A percentile compares a stretch with the other conserved stretches of the same genome.
phyloP scores from a whole-genome alignment of 345 rosid species.

The Salix purpurea region DNA sequence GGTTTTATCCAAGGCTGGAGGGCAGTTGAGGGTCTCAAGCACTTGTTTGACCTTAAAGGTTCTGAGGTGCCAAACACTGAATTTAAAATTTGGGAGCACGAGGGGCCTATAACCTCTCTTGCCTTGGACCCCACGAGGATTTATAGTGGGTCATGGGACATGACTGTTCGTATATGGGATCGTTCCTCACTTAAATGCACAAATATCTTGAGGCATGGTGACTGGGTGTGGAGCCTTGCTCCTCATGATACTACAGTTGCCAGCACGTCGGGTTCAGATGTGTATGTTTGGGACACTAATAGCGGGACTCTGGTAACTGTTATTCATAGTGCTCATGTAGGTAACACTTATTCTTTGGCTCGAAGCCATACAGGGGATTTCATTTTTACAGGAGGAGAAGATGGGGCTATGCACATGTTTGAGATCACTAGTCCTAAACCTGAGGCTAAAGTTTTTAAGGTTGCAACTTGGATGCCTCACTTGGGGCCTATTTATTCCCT shows the following conservation, averaged over 20 bases:
- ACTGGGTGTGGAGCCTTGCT: constrained; percentile 85
- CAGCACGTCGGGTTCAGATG: constrained; percentile 72
- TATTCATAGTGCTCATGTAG: constrained; percentile 57
- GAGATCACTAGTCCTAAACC: constrained; percentile 38
- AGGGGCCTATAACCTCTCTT: constrained; percentile 78
- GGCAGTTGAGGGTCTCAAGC: constrained; percentile 52
- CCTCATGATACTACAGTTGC: constrained; percentile 67
- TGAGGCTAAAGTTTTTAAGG: constrained; percentile 27
- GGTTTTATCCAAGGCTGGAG: constrained; percentile 91
- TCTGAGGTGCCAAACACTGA: constrained; percentile 41
- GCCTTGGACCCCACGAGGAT: constrained; percentile 62
- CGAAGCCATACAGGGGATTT: constrained; percentile 79
- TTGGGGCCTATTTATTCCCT: constrained; percentile 72
- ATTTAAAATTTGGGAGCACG: constrained; percentile 83
- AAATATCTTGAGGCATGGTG: constrained; percentile 70
- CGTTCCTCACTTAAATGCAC: constrained; percentile 61
- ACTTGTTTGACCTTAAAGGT: constrained; percentile 67
- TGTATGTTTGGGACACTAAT: constrained; percentile 64
- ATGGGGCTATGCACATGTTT: constrained; percentile 85
- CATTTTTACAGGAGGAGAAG: constrained; percentile 89
- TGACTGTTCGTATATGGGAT: constrained; percentile 90
- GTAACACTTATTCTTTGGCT: constrained; percentile 62
- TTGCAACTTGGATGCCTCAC: constrained; percentile 87
- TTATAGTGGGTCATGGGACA: constrained; percentile 93
- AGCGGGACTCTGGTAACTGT: constrained; percentile 49